phyloP scores from a whole-genome alignment of 768 basidiomycete genomes.

The Antrodiella citrinella region DNA sequence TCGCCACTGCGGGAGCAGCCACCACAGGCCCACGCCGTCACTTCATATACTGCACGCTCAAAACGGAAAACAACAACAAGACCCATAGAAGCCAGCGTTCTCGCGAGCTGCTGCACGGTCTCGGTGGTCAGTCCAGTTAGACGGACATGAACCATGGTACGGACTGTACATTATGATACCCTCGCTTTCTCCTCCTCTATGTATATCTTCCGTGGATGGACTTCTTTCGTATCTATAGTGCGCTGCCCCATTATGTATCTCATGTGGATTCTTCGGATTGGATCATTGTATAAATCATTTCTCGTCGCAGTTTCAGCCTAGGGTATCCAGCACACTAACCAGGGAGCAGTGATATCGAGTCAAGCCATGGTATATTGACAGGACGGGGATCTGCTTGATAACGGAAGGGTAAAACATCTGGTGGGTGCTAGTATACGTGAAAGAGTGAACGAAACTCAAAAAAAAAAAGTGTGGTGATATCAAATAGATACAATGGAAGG shows the following conservation, averaged over 20 bases:
- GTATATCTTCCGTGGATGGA: not conserved
- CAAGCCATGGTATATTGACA: not conserved
- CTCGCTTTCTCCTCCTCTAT: too few species aligned
- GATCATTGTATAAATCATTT: not conserved
- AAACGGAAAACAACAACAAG: slow-evolving; percentile 45
- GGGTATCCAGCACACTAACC: too few species aligned
- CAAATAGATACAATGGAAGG: not conserved
- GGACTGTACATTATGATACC: too few species aligned
- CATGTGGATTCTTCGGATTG: not conserved
- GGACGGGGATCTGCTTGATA: not conserved
- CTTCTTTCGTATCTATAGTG: too few species aligned
- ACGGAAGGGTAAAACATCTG: too few species aligned
- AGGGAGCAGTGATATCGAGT: not conserved
- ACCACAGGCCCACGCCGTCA: slow-evolving; percentile 70
- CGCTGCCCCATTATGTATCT: too few species aligned
- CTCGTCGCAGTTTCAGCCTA: not conserved
- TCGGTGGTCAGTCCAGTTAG: not conserved
- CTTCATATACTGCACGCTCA: slow-evolving; percentile 76
- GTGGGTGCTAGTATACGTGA: not conserved
- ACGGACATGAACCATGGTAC: too few species aligned
- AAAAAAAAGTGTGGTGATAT: not conserved
- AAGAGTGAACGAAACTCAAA: not conserved
- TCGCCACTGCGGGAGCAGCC: slow-evolving; percentile 37
- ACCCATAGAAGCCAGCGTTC: slow-evolving; percentile 28
- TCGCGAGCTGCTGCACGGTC: slow-evolving; percentile 21